Percentiles rank a stretch among this genome's conserved stretches.
Conservation (phyloP, 1,139 yeast species). For the Yamadazyma atlantica region DNA sequence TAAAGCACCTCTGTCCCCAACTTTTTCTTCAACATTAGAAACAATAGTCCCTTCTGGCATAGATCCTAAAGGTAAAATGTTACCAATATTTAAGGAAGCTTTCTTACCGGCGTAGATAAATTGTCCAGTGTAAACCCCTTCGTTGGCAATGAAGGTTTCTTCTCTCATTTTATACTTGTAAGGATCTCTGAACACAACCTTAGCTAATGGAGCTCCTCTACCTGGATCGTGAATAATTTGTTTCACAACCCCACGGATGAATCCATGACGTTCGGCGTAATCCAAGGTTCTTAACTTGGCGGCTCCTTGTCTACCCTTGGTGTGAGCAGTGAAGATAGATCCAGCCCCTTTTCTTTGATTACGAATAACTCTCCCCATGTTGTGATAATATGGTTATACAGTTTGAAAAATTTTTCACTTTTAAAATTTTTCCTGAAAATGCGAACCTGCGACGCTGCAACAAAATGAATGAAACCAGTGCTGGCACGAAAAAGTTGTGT, state of each 20-base stretch:
- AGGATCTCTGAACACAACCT: constrained; percentile 99
- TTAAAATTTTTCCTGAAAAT: not conserved
- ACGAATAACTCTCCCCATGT: constrained; percentile 96
- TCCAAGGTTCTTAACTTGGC: constrained; percentile 98
- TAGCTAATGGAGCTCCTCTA: constrained; percentile 99
- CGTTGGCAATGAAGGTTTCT: constrained; percentile 98
- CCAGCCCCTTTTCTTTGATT: constrained; percentile 99
- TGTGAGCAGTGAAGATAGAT: constrained; percentile 97
- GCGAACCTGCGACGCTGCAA: not conserved
- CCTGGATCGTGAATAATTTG: constrained; percentile 97
- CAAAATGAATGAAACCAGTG: not conserved
- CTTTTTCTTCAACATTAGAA: constrained; percentile 97
- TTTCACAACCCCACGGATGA: constrained; percentile 97
- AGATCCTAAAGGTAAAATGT: constrained; percentile 93
- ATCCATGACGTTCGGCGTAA: constrained; percentile 98
- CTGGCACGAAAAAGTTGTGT: no score
- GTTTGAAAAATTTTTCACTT: not conserved
- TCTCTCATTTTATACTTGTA: constrained; percentile 97
- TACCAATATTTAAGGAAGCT: constrained; percentile 97
- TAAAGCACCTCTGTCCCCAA: constrained; percentile 99
- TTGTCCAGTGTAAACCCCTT: constrained; percentile 99
- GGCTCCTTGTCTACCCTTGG: constrained; percentile 99
- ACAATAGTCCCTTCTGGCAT: constrained; percentile 99
- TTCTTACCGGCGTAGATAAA: constrained; percentile 98
- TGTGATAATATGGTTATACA: constrained; percentile 6